Evolutionary conservation across 257 asterid species (phyloP).

Genomic region (Linderniella brevidens): DNA sequence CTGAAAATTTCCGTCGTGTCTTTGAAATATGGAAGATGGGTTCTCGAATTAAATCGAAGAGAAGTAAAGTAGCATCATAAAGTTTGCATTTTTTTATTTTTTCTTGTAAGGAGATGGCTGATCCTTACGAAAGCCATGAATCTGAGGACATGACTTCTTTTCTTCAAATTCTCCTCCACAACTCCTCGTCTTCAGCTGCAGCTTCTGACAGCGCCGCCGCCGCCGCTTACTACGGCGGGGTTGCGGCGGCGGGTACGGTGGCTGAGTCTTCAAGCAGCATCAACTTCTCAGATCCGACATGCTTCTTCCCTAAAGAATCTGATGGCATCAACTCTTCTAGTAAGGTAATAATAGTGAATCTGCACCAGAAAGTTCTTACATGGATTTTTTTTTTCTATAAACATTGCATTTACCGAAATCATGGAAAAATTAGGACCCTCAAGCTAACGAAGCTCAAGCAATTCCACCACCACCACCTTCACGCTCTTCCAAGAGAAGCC

Average conservation of each 20-base stretch:
- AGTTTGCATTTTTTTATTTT: neutral
- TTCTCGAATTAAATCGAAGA: neutral
- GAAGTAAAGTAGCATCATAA: neutral
- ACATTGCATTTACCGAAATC: too few relatives aligned
- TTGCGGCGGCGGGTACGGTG: conserved; percentile 14
- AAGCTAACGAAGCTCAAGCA: conserved; percentile 25
- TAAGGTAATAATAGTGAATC: conserved; percentile 11
- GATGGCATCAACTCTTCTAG: conserved; percentile 35
- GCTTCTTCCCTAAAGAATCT: conserved; percentile 31
- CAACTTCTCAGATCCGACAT: conserved; percentile 52
- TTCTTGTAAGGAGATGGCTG: conserved; percentile 34
- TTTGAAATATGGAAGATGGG: neutral
- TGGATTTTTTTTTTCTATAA: neutral
- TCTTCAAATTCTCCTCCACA: conserved; percentile 51
- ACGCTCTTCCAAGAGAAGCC: conserved; percentile 69
- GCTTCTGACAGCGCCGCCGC: conserved; percentile 16
- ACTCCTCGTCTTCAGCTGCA: conserved; percentile 31
- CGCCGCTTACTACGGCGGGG: conserved; percentile 21
- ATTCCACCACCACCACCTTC: conserved; percentile 24
- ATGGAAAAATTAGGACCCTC: conserved; percentile 28
- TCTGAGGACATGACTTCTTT: conserved; percentile 61
- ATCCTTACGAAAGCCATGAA: conserved; percentile 43
- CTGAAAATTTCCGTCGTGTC: neutral
- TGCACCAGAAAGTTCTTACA: neutral
- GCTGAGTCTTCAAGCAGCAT: conserved; percentile 36